Base-by-base conservation (phyloP, 805 yeast genomes). In the Saccharomycopsis babjevae region DNA sequence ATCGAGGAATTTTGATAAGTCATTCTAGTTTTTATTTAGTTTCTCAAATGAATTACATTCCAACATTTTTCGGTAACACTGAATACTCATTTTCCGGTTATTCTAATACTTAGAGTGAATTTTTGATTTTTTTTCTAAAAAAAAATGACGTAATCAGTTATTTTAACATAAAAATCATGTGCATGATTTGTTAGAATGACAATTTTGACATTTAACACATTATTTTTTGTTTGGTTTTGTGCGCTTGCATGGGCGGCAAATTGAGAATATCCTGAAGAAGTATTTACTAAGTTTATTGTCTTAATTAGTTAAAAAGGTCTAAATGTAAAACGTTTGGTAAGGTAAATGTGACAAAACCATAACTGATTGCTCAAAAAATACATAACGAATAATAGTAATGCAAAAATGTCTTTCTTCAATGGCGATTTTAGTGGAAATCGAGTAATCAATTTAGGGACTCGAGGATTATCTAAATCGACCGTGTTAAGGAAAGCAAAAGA, bases 401-500 rank as follows among this genome's bases (percentile, higher is more conserved):
- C 16, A 22, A 28, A 46, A 40, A 73, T 74, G 76, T 56, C 73
- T 61, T 83, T 85, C 73, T 89, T 88, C 73, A 80, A 83, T 11
- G 96, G 96, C 5, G 84, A 82, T 66, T 76, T 83, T 20, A 75
- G 76, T 58, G 79, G 83, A 64, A 75, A 83, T 59, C 75, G 87
- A 42, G 80, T 80, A 59, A 81, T 87, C 64, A 88, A 93, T 75
- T 77, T 83, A 66, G 79, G 93, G 68, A 74, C 86, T 71, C 71
- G 67, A 68, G 67, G 71, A 58, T 59, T 72, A 63, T 68, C 78
- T 70, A 71, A 76, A 62, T 66, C 74, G 60, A 70, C 79, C 66
- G 76, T 79, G 57, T 72, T 93, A n/a, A 81, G 80, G 61, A 83
- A 81, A 65, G 84, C 96, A 3, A 82, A 82, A 66, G 73, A 74